Evolutionary conservation across 2,329 filamentous ascomycete genomes (phyloP).

Genomic region (Verticillium klebahnii): DNA sequence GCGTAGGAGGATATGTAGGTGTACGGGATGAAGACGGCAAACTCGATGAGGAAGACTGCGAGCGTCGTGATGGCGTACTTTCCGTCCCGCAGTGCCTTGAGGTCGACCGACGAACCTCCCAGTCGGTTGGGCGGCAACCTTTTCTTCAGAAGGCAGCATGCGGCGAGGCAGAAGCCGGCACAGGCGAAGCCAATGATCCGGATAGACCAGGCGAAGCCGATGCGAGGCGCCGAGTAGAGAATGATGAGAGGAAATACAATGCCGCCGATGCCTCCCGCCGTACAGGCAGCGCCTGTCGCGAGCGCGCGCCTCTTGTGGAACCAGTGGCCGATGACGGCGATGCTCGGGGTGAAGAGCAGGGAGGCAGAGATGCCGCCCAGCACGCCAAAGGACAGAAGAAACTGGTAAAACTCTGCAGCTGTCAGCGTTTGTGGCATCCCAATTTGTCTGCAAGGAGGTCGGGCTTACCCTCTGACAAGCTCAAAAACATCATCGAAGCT

Average conservation of each 20-base stretch:
- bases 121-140: slow-evolving; percentile 43
- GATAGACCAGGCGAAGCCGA: slow-evolving; percentile 27
- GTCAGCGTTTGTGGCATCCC: not conserved
- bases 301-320: slow-evolving; percentile 60
- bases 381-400: slow-evolving; percentile 64
- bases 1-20: slow-evolving; percentile 66
- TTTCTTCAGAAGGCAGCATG: slow-evolving; percentile 25
- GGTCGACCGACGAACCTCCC: slow-evolving; percentile 39
- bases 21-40: slow-evolving; percentile 60
- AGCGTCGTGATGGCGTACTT: slow-evolving; percentile 47
- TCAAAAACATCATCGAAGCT: slow-evolving; percentile 51
- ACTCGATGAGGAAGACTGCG: slow-evolving; percentile 55
- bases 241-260: slow-evolving; percentile 40
- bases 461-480: slow-evolving; percentile 47
- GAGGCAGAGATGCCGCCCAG: slow-evolving; percentile 62
- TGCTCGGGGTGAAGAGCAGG: slow-evolving; percentile 64
- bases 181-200: slow-evolving; percentile 23
- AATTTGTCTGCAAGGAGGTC: not conserved
- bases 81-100: slow-evolving; percentile 44
- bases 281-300: slow-evolving; percentile 65
- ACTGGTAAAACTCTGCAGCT: slow-evolving; percentile 58
- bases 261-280: slow-evolving; percentile 58
- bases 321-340: slow-evolving; percentile 65
- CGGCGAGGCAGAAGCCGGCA: slow-evolving; percentile 19
- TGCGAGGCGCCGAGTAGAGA: slow-evolving; percentile 16